These are phyloP conservation scores for Amphibolis antarctica DNA, from an alignment of 106 monocot species.

Conservation along the genomic window DNA sequence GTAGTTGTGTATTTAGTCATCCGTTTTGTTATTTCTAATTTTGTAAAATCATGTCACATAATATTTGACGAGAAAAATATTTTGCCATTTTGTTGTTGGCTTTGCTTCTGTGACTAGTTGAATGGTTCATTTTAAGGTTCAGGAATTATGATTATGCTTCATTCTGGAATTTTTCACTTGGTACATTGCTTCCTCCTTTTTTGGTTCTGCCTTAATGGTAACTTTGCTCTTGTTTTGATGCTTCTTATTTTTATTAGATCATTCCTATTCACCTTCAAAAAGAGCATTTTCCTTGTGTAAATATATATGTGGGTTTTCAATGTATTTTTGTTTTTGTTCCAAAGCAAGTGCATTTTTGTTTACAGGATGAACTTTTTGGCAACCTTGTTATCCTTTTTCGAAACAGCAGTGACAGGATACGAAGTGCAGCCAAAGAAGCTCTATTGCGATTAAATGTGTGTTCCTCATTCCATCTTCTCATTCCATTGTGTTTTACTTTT, in stretches of 20 bases:
- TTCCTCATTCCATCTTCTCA: not conserved
- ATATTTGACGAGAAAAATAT: not conserved
- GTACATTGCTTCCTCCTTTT: too few relatives aligned
- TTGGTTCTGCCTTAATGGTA: too few relatives aligned
- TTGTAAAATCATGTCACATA: not conserved
- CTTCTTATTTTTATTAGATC: too few relatives aligned
- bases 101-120: not conserved
- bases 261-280: too few relatives aligned
- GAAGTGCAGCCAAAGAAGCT: conserved; percentile 56
- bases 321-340: not conserved
- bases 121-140: too few relatives aligned
- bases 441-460: conserved; percentile 50
- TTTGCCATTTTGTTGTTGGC: not conserved
- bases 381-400: conserved; percentile 38
- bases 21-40: too few relatives aligned
- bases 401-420: conserved; percentile 36
- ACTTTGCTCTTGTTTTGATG: too few relatives aligned
- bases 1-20: too few relatives aligned
- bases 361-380: conserved; percentile 57
- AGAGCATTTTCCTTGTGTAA: not conserved
- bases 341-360: not conserved
- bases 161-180: too few relatives aligned
- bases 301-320: not conserved
- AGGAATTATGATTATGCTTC: too few relatives aligned
- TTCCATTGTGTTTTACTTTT: too few relatives aligned